Conservation (phyloP, 129 eudicot genomes). For the Tagetes erecta region DNA sequence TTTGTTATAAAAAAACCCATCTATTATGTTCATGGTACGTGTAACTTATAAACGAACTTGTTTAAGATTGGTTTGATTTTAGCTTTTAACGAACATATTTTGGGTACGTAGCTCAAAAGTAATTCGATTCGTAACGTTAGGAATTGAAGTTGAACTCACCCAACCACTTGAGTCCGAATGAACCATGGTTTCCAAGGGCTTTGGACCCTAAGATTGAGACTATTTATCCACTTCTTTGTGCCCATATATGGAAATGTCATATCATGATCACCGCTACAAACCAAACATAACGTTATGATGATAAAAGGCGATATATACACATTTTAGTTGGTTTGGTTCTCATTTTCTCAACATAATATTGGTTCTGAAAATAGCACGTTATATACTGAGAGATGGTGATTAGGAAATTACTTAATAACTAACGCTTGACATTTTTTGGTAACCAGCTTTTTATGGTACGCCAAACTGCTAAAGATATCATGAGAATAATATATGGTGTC, state of each 20-base stretch:
- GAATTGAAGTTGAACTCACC: slow-evolving; percentile 31
- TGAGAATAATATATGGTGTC: slow-evolving; percentile 30
- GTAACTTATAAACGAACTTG: no score
- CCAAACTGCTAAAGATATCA: slow-evolving; percentile 33
- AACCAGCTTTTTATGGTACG: slow-evolving; percentile 23
- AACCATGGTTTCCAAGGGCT: slow-evolving; percentile 49
- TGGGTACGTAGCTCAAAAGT: neutral
- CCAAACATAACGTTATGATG: neutral
- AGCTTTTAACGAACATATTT: neutral
- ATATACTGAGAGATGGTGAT: neutral
- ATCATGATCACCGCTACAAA: slow-evolving; percentile 40
- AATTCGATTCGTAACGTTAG: neutral
- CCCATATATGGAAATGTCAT: slow-evolving; percentile 42
- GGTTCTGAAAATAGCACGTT: no score
- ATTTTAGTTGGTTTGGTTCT: no score
- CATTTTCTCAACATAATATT: no score
- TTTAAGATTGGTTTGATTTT: neutral
- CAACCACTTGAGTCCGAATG: slow-evolving; percentile 38
- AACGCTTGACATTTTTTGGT: slow-evolving; percentile 29
- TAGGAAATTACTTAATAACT: slow-evolving; percentile 35
- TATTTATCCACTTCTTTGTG: slow-evolving; percentile 32
- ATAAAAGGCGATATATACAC: no score
- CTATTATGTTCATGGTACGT: no score
- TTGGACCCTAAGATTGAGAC: slow-evolving; percentile 30
- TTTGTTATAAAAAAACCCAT: no score